phyloP scores from a whole-genome alignment of 805 yeast genomes.

The Kazachstania psychrophila region DNA sequence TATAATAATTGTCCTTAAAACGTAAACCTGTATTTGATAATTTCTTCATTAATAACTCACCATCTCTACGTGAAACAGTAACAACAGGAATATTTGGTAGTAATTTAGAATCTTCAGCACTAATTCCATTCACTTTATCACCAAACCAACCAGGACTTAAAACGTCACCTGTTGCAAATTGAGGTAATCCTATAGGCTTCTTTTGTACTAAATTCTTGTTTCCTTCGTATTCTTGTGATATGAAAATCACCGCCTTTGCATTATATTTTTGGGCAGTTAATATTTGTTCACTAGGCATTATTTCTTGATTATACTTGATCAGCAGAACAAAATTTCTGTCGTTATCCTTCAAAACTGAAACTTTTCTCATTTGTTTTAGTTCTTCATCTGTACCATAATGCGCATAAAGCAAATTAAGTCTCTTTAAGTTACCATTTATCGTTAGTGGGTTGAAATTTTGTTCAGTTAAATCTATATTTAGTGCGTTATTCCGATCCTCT shows the following conservation, averaged over 20 bases:
- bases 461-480: conserved; percentile 20
- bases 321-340: conserved; percentile 38
- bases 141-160: conserved; percentile 58
- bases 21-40: conserved; percentile 20
- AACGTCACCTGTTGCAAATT: conserved; percentile 64
- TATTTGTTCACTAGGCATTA: conserved; percentile 40
- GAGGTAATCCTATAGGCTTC: conserved; percentile 45
- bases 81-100: conserved; percentile 66
- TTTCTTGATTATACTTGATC: conserved; percentile 47
- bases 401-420: conserved; percentile 48
- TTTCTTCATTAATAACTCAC: conserved; percentile 31
- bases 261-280: conserved; percentile 45
- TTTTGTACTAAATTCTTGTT: conserved; percentile 26
- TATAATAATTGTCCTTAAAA: conserved; percentile 10
- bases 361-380: conserved; percentile 31
- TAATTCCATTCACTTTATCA: conserved; percentile 36
- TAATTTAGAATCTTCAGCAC: conserved; percentile 38
- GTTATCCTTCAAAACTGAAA: conserved; percentile 24
- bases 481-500: conserved; percentile 19
- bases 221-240: conserved; percentile 36
- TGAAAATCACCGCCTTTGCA: conserved; percentile 57
- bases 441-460: conserved; percentile 62
- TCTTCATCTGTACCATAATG: conserved; percentile 58
- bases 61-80: conserved; percentile 68
- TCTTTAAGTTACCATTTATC: conserved; percentile 41